Evolutionary conservation across 106 monocot species (phyloP), one percentile per base, ranked within the genome.

Genomic region (Dendrobium nobile): DNA sequence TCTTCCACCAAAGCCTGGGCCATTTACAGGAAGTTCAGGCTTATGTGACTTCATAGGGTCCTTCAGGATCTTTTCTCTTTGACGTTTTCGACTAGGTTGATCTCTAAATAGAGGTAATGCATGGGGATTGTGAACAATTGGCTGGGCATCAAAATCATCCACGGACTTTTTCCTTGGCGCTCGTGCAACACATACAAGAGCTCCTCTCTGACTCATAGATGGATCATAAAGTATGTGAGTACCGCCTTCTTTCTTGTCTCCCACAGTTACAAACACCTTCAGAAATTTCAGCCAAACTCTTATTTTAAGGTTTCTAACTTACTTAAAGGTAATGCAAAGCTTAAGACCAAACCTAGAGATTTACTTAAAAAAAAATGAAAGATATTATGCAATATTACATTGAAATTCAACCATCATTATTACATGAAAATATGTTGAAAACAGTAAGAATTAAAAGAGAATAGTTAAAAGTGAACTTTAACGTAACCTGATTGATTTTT

Each of bases 141-240:
- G 95, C 58, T 99, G 85, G 3, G 79, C 88, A 72, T 95, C 92
- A 73, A 84, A 99, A 83, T 99, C 99, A 64, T 99, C 99, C 37
- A 99, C 67, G 43, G 99, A 99, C 79, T 88, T 92, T 48, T 87
- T 88, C 73, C 99, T 80, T 15, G 99, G 95, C n/a, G 99, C 99
- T 82, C 95, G 85, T 72, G 83, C 88, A 76, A 91, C 95, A 83
- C 98, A 99, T n/a, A 90, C 99, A 81, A 99, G 87, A 54, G 99
- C 95, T 84, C 99, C 99, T 84, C 99, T 88, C 75, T 95, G 86
- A 82, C 99, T 99, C 28, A 93, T 44, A 33, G 91, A 88, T 75
- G 99, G 93, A 87, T 99, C 99, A 72, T 99, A 99, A 3, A 99
- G 85, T 81, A 99, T 84, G 78, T 99, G 99, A 16, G 90, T 99